A percentile compares a stretch with the other conserved stretches of the same genome.
Evolutionary conservation across 1,284 basidiomycete species (phyloP).

Genomic region (Cerioporus squamosus): DNA sequence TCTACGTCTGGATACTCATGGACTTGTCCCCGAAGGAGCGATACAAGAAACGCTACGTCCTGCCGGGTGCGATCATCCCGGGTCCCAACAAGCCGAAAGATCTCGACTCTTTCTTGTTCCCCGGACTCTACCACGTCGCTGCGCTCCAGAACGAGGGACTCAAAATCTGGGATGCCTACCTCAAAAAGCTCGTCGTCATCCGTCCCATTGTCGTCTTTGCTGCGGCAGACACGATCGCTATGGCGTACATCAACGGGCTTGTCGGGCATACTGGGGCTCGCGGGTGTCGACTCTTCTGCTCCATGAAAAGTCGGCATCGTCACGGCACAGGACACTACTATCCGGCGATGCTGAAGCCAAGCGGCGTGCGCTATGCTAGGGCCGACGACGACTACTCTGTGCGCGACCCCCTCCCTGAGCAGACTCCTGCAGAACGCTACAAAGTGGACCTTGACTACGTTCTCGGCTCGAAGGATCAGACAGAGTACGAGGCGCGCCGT

Average conservation of each 20-base stretch:
- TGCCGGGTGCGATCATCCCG: conserved; percentile 29
- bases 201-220: conserved; percentile 21
- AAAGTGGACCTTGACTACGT: background rate
- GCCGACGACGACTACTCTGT: background rate
- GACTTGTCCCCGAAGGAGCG: conserved; percentile 20
- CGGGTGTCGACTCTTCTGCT: conserved; percentile 40
- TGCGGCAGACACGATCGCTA: conserved; percentile 27
- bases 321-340: conserved; percentile 35
- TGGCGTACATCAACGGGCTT: conserved; percentile 35
- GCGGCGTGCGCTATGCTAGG: background rate
- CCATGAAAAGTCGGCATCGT: conserved; percentile 37
- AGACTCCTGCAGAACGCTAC: background rate
- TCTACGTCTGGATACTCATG: conserved; percentile 31
- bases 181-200: background rate
- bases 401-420: background rate
- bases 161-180: conserved; percentile 21
- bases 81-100: conserved; percentile 31
- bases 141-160: conserved; percentile 25
- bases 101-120: conserved; percentile 27
- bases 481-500: background rate
- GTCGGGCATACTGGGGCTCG: conserved; percentile 39
- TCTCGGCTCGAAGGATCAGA: conserved; percentile 11
- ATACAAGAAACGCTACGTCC: conserved; percentile 27
- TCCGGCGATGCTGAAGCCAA: conserved; percentile 17
- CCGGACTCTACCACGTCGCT: conserved; percentile 26